These are phyloP conservation scores for Clavispora fructus DNA, from an alignment of 805 yeast genomes.

Conservation along the genomic window DNA sequence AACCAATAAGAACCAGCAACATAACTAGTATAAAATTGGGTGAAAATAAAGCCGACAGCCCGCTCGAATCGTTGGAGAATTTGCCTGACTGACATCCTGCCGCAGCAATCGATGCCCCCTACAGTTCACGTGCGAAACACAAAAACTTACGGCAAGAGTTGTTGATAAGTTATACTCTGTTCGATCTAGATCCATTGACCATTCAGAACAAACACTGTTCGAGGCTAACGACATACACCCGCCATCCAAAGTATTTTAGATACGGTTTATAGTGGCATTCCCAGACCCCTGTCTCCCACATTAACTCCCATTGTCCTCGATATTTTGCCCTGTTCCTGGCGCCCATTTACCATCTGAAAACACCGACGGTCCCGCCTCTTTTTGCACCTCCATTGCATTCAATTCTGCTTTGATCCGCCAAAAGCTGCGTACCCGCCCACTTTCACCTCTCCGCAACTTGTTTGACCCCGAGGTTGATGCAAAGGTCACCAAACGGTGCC, in stretches of 20 bases:
- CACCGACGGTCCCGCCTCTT: neutral
- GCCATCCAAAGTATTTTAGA: neutral
- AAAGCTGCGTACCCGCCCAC: neutral
- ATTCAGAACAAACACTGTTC: neutral
- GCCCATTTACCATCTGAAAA: neutral
- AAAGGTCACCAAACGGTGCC: neutral
- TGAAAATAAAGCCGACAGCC: too few relatives aligned
- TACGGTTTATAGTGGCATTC: neutral
- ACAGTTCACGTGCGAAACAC: neutral
- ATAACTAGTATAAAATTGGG: too few relatives aligned
- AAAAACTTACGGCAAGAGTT: neutral
- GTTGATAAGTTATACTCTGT: neutral
- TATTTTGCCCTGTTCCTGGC: neutral
- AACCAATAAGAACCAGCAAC: too few relatives aligned
- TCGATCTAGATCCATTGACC: neutral
- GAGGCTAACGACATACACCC: neutral
- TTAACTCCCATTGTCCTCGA: neutral
- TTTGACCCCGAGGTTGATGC: neutral
- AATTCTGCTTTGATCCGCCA: neutral
- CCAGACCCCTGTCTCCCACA: neutral
- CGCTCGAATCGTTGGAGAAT: neutral
- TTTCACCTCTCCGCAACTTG: neutral
- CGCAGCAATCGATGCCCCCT: neutral
- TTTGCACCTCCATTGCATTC: neutral
- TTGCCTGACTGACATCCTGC: neutral